These are phyloP conservation scores for Incumbomyces delicatus DNA, from an alignment of 2,329 filamentous ascomycete species.

Conservation along the genomic window DNA sequence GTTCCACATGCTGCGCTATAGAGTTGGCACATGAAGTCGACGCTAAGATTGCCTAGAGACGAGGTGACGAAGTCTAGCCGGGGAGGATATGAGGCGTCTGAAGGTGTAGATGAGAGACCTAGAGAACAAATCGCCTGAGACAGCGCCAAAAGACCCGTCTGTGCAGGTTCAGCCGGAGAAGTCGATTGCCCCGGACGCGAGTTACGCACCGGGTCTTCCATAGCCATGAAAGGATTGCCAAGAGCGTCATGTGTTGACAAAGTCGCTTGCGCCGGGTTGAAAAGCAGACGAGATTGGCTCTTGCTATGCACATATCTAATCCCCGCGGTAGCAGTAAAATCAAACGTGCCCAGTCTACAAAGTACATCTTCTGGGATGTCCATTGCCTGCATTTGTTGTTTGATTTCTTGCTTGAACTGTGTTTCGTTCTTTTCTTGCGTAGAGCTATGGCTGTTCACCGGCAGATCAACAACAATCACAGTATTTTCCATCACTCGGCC, in stretches of 20 bases:
- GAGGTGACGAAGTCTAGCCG: slow-evolving; percentile 43
- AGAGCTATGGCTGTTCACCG: slow-evolving; percentile 28
- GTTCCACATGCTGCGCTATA: slow-evolving; percentile 45
- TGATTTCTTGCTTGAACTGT: slow-evolving; percentile 59
- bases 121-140: slow-evolving; percentile 1
- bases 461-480: slow-evolving; percentile 87
- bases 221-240: background rate
- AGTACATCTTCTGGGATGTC: slow-evolving; percentile 56
- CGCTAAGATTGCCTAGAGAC: slow-evolving; percentile 67
- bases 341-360: slow-evolving; percentile 63
- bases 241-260: background rate
- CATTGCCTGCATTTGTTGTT: slow-evolving; percentile 59
- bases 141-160: slow-evolving; percentile 1
- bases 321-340: slow-evolving; percentile 63
- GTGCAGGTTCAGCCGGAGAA: background rate
- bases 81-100: slow-evolving; percentile 2
- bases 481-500: slow-evolving; percentile 76
- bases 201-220: background rate
- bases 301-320: slow-evolving; percentile 80
- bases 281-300: slow-evolving; percentile 43
- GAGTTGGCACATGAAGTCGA: slow-evolving; percentile 10
- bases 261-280: background rate
- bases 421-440: slow-evolving; percentile 27
- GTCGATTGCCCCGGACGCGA: background rate
- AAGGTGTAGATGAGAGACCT: background rate